A percentile compares a stretch with the other conserved stretches of the same genome.
Evolutionary conservation across 106 monocot genomes (phyloP).

Genomic region (Dendrobium officinale): DNA sequence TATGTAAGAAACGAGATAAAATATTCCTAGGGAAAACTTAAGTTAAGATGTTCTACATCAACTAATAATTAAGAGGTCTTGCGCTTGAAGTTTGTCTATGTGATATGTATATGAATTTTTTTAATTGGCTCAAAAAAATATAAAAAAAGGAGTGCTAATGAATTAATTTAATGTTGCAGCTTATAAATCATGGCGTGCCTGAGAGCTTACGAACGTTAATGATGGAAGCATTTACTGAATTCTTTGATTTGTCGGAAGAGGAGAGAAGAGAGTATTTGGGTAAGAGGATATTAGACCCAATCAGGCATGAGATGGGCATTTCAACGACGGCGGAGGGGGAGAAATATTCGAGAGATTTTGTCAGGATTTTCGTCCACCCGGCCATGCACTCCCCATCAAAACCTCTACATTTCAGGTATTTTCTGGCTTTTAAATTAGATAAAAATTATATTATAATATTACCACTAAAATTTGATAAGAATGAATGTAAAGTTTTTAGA

Average conservation of each 20-base stretch:
- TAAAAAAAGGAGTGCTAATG: background rate
- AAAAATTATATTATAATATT: too few relatives aligned
- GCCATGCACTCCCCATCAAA: constrained; percentile 37
- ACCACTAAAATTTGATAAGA: too few relatives aligned
- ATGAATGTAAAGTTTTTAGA: too few relatives aligned
- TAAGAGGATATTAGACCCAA: constrained; percentile 33
- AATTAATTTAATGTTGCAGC: background rate
- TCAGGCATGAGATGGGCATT: constrained; percentile 57
- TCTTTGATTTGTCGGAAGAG: constrained; percentile 30
- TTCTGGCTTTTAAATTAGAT: background rate
- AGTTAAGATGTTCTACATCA: too few relatives aligned
- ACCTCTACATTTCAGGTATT: constrained; percentile 44
- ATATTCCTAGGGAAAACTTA: too few relatives aligned
- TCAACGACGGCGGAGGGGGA: constrained; percentile 28
- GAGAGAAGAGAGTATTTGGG: constrained; percentile 42
- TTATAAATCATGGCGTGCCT: constrained; percentile 41
- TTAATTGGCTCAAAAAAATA: too few relatives aligned
- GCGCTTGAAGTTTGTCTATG: too few relatives aligned
- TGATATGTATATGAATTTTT: too few relatives aligned
- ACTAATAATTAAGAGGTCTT: too few relatives aligned
- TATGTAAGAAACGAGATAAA: too few relatives aligned
- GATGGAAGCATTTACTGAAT: background rate
- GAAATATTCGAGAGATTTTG: constrained; percentile 51
- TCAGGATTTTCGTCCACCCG: constrained; percentile 53
- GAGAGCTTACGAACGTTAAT: constrained; percentile 13